phyloP scores from a whole-genome alignment of 352 stramenopile species.

The Phytophthora pistaciae region DNA sequence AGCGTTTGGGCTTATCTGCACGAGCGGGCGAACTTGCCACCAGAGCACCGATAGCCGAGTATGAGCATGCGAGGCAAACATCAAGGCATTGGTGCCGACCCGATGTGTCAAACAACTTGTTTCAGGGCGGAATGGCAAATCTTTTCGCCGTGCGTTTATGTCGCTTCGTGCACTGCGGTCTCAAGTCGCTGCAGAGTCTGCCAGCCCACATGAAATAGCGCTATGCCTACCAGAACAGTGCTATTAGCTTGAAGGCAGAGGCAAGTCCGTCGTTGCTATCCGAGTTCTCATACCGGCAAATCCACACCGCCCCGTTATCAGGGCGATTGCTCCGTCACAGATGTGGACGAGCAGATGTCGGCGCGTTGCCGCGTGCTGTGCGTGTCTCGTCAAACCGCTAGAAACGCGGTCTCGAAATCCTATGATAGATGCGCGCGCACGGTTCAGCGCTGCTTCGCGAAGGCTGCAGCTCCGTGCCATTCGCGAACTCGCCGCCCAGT shows the following conservation, averaged over 20 bases:
- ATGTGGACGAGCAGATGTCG: slow-evolving; percentile 1
- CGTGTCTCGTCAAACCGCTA: slow-evolving; percentile 27
- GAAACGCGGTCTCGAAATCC: slow-evolving; percentile 26
- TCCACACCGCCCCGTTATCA: background rate
- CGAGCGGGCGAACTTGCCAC: too few species aligned
- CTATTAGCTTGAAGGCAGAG: too few species aligned
- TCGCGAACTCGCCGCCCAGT: slow-evolving; percentile 28
- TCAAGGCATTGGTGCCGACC: background rate
- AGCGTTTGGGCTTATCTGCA: too few species aligned
- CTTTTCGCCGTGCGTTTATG: background rate
- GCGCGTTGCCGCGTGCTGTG: slow-evolving; percentile 19
- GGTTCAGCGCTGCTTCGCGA: background rate
- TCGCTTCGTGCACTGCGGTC: background rate
- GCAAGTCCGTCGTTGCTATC: too few species aligned
- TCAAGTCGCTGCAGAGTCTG: background rate
- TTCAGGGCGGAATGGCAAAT: background rate
- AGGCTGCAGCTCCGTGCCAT: slow-evolving; percentile 21
- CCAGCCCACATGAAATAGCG: too few species aligned
- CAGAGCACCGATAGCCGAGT: too few species aligned
- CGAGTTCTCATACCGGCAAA: background rate
- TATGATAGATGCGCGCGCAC: slow-evolving; percentile 10
- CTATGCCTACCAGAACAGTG: too few species aligned
- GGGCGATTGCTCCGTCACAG: background rate
- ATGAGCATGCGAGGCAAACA: background rate
- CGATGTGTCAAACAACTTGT: background rate